Conservation (phyloP, 768 basidiomycete genomes). For the Kwoniella botswanensis region DNA sequence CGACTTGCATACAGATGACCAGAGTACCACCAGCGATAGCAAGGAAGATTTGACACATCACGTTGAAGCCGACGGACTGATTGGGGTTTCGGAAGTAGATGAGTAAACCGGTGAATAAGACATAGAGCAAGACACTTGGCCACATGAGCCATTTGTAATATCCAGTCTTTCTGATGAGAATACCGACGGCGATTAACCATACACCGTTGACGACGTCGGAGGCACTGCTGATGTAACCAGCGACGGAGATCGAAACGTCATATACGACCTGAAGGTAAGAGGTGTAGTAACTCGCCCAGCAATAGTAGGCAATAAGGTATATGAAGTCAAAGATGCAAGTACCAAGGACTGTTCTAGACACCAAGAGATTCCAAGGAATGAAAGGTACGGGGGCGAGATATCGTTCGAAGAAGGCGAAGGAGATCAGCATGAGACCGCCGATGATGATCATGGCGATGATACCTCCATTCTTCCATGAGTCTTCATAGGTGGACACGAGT, state of each 20-base stretch:
- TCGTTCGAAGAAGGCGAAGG: constrained; percentile 51
- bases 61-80: constrained; percentile 33
- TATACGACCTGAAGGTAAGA: constrained; percentile 42
- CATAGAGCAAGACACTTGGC: constrained; percentile 34
- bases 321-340: constrained; percentile 45
- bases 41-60: constrained; percentile 50
- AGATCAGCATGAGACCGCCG: constrained; percentile 45
- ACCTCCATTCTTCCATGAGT: constrained; percentile 42
- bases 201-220: constrained; percentile 44
- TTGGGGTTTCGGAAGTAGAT: constrained; percentile 47
- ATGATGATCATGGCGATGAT: constrained; percentile 56
- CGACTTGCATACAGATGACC: constrained; percentile 42
- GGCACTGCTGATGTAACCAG: constrained; percentile 41
- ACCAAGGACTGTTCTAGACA: constrained; percentile 52
- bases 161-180: constrained; percentile 41
- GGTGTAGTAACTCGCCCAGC: constrained; percentile 50
- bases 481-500: constrained; percentile 45
- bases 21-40: constrained; percentile 41
- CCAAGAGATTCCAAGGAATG: constrained; percentile 47
- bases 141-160: constrained; percentile 45
- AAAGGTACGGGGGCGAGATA: constrained; percentile 46
- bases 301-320: constrained; percentile 39
- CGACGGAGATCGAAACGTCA: constrained; percentile 38
- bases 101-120: constrained; percentile 42
- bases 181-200: constrained; percentile 43